Evolutionary conservation across 345 rosid species (phyloP), one percentile per base, ranked within the genome.

Genomic region (Salix brachista): DNA sequence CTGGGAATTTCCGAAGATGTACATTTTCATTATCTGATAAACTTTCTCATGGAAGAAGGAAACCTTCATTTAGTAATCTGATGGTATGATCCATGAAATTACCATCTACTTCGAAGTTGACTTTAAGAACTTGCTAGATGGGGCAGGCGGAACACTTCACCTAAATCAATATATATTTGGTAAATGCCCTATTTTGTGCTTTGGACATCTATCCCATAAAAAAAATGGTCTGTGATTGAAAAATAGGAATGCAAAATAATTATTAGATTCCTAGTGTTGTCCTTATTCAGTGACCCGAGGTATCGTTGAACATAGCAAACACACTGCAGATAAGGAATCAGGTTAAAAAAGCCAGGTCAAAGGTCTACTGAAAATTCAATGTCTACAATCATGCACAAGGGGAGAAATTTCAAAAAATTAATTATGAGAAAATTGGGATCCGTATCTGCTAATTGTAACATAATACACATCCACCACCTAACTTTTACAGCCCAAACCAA

Each of bases 401-500:
- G 32, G 54, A 25, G 34, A 52, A 6, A 18, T 26, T 54, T 21
- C 37, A 69, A 62, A 74, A 34, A 74, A 74, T 67, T 19, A 30
- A 21, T 68, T 72, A 14, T 37, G 42, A n/a, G 50, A 61, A 58
- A 67, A 68, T 71, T 65, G 17, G n/a, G 42, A 67, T 41, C 34
- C 70, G 70, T 77, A 62, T 76, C 28, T 18, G 18, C 77, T 41
- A 73, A 48, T 46, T 68, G 17, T 80, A 60, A 70, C 50, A 80
- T 80, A 46, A 67, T 76, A 76, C 80, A 75, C 39, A 80, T 75
- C 67, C 81, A 71, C 79, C 61, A 70, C 67, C 77, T 23, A 30
- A 71, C 80, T 77, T 85, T 39, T 82, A 79, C 87, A 85, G 64
- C 73, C 84, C 72, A 83, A 37, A 61, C 82, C 58, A 46, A 30